These are phyloP conservation scores for Populus alba DNA, from an alignment of 345 rosid genomes.

Conservation along the genomic window DNA sequence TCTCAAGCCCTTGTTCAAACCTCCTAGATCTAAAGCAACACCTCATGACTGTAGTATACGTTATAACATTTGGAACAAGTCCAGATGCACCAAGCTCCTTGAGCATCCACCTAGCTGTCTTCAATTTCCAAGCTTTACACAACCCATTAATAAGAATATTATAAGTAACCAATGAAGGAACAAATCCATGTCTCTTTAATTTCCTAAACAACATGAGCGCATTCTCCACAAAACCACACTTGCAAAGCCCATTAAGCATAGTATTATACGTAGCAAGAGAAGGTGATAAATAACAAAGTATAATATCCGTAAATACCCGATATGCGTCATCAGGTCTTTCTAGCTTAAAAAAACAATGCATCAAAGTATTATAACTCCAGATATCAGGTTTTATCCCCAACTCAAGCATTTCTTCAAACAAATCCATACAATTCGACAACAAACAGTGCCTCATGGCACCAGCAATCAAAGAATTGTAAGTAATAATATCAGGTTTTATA, in stretches of 20 bases:
- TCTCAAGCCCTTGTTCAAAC: constrained; percentile 57
- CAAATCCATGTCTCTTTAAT: constrained; percentile 53
- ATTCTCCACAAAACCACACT: constrained; percentile 44
- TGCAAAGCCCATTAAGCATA: constrained; percentile 77
- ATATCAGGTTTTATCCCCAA: constrained; percentile 58
- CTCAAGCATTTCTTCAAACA: constrained; percentile 85
- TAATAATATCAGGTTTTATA: constrained; percentile 53
- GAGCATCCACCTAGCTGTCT: constrained; percentile 52
- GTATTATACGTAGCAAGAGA: constrained; percentile 58
- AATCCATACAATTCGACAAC: constrained; percentile 39
- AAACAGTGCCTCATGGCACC: constrained; percentile 47
- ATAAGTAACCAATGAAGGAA: constrained; percentile 54
- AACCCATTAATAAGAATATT: constrained; percentile 75
- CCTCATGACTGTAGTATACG: constrained; percentile 70
- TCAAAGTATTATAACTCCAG: constrained; percentile 80
- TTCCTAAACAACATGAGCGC: constrained; percentile 58
- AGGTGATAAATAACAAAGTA: constrained; percentile 35
- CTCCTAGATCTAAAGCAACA: constrained; percentile 52
- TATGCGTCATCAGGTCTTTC: constrained; percentile 67
- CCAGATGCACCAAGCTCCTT: constrained; percentile 54
- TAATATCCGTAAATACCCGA: constrained; percentile 46
- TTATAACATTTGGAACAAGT: constrained; percentile 56
- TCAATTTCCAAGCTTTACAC: constrained; percentile 55
- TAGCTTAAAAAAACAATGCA: constrained; percentile 66
- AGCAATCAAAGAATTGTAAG: constrained; percentile 72